phyloP scores from a whole-genome alignment of 805 yeast species.

The Hanseniaspora occidentalis region DNA sequence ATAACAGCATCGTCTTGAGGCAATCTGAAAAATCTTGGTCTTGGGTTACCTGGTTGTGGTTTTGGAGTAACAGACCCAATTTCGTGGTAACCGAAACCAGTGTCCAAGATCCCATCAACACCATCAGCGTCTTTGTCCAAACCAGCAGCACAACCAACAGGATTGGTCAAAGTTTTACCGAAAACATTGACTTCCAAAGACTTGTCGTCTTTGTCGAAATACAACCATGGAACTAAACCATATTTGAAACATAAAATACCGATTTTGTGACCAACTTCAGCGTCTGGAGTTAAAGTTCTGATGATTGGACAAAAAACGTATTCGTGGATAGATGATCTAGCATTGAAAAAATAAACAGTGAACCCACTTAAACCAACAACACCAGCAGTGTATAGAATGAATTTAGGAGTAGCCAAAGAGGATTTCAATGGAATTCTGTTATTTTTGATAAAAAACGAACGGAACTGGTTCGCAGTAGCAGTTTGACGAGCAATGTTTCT shows the following conservation, averaged over 20 bases:
- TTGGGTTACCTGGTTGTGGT: conserved; percentile 93
- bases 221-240: conserved; percentile 54
- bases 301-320: conserved; percentile 68
- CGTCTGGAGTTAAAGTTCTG: conserved; percentile 51
- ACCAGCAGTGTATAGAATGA: conserved; percentile 14
- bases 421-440: conserved; percentile 1
- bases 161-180: conserved; percentile 52
- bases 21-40: conserved; percentile 81
- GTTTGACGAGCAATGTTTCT: conserved; percentile 1
- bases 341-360: conserved; percentile 48
- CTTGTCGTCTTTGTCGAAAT: conserved; percentile 39
- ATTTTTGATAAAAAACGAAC: background rate
- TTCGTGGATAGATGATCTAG: conserved; percentile 75
- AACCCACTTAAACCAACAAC: conserved; percentile 28
- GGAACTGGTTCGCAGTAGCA: background rate
- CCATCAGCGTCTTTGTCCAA: conserved; percentile 90
- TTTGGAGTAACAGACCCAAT: conserved; percentile 87
- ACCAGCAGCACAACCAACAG: conserved; percentile 93
- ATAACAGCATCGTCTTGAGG: conserved; percentile 81
- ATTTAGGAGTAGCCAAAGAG: background rate
- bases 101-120: conserved; percentile 61
- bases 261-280: conserved; percentile 74
- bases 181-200: conserved; percentile 49
- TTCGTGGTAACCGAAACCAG: conserved; percentile 85
- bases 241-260: conserved; percentile 60